Evolutionary conservation across 1,139 yeast species (phyloP).

Genomic region (Martiniozyma asiatica): DNA sequence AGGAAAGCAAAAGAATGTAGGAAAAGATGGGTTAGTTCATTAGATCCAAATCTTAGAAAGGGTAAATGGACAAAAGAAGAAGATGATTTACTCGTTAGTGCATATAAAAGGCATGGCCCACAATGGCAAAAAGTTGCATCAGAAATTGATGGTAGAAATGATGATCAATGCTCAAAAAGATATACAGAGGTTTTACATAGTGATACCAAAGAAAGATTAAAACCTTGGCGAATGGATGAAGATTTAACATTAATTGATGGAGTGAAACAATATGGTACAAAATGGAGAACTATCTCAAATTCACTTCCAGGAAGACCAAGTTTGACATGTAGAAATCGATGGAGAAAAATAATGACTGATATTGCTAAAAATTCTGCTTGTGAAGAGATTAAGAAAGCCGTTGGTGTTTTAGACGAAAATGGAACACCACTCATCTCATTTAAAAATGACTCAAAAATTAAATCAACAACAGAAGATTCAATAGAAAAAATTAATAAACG

Average conservation of each 20-base stretch:
- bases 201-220: constrained; percentile 58
- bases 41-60: constrained; percentile 69
- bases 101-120: constrained; percentile 60
- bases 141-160: constrained; percentile 74
- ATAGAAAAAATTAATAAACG: not conserved
- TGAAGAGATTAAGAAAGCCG: constrained; percentile 24
- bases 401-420: constrained; percentile 22
- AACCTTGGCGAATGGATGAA: constrained; percentile 73
- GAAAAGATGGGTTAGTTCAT: constrained; percentile 66
- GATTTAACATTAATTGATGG: constrained; percentile 55
- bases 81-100: constrained; percentile 52
- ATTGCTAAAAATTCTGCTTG: constrained; percentile 53
- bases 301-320: constrained; percentile 75
- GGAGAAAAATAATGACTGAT: constrained; percentile 77
- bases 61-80: constrained; percentile 89
- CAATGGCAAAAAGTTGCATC: constrained; percentile 78
- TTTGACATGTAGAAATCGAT: constrained; percentile 79
- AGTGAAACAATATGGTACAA: constrained; percentile 70
- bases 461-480: not conserved
- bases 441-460: constrained; percentile 2
- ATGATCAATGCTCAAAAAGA: constrained; percentile 89
- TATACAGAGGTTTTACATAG: constrained; percentile 87
- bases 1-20: constrained; percentile 61
- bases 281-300: constrained; percentile 74
- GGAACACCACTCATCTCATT: constrained; percentile 11